A percentile compares a stretch with the other conserved stretches of the same genome.
phyloP scores from a whole-genome alignment of 169 alveolate species.

The Eimeria acervulina region DNA sequence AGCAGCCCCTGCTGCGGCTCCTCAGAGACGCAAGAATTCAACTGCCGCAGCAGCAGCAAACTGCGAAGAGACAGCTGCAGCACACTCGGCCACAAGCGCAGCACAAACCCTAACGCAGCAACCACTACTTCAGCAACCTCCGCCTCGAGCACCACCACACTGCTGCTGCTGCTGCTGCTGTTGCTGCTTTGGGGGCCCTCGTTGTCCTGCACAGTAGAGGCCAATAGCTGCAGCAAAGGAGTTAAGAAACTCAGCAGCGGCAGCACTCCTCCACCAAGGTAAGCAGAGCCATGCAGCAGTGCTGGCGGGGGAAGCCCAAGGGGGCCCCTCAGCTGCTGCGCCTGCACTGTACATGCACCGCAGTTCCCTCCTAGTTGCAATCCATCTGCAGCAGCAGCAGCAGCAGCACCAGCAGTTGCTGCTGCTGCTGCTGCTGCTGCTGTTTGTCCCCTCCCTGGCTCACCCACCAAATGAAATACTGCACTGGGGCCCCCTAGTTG shows the following conservation, averaged over 20 bases:
- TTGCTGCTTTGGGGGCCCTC: background rate
- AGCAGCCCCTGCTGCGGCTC: conserved; percentile 22
- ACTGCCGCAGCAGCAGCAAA: conserved; percentile 74
- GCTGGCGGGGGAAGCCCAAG: conserved; percentile 10
- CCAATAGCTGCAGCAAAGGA: conserved; percentile 55
- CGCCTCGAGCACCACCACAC: background rate
- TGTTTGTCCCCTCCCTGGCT: background rate
- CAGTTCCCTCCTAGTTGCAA: background rate
- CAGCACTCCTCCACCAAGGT: conserved; percentile 60
- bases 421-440: conserved; percentile 40
- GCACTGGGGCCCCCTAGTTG: background rate
- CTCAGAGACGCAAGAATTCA: conserved; percentile 59
- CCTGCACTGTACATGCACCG: conserved; percentile 22
- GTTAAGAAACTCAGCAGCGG: conserved; percentile 43
- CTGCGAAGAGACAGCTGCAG: conserved; percentile 70
- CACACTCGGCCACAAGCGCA: conserved; percentile 79
- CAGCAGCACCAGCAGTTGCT: background rate
- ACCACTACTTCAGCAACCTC: background rate
- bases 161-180: conserved; percentile 20
- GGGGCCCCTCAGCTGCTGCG: conserved; percentile 32
- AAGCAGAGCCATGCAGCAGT: conserved; percentile 66
- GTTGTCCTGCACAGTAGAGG: background rate
- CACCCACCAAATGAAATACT: background rate
- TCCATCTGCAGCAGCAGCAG: conserved; percentile 25
- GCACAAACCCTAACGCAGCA: conserved; percentile 26